These are phyloP conservation scores for Peronosclerospora sorghi DNA, from an alignment of 352 stramenopile genomes.

Conservation along the genomic window DNA sequence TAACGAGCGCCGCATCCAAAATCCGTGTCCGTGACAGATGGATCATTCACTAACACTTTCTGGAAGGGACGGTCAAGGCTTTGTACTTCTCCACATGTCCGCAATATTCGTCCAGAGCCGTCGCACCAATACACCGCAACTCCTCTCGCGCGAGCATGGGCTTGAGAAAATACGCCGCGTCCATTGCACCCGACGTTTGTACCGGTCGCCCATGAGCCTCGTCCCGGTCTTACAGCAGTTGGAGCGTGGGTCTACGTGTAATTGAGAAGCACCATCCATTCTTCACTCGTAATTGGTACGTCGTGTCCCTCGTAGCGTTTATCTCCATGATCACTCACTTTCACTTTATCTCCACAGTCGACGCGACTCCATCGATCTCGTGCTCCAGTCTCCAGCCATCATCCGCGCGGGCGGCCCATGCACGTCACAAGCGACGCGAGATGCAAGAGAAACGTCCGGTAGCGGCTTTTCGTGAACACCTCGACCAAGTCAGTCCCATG, in stretches of 20 bases:
- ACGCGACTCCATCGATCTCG: constrained; percentile 94
- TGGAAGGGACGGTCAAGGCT: constrained; percentile 97
- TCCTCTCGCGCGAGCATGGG: constrained; percentile 95
- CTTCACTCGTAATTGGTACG: too few relatives aligned
- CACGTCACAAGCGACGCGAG: too few relatives aligned
- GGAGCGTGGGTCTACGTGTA: too few relatives aligned
- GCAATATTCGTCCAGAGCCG: constrained; percentile 96
- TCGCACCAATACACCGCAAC: constrained; percentile 95
- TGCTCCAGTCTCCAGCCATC: too few relatives aligned
- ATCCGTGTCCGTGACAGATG: constrained; percentile 91
- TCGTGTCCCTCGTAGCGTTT: too few relatives aligned
- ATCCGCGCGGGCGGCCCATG: too few relatives aligned
- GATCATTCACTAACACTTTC: too few relatives aligned
- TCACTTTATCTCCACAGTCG: constrained; percentile 97
- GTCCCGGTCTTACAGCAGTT: too few relatives aligned
- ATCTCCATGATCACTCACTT: constrained; percentile 91
- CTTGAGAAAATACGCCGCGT: constrained; percentile 97
- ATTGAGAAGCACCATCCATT: too few relatives aligned
- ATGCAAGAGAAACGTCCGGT: too few relatives aligned
- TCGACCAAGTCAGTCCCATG: too few relatives aligned
- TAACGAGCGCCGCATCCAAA: constrained; percentile 86
- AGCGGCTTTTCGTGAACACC: too few relatives aligned
- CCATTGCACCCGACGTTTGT: constrained; percentile 88
- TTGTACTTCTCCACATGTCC: constrained; percentile 98
- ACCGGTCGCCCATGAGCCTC: constrained; percentile 90